Base-by-base conservation (phyloP, 192 early-diverging fungal genomes). In the Coemansia sp. region DNA sequence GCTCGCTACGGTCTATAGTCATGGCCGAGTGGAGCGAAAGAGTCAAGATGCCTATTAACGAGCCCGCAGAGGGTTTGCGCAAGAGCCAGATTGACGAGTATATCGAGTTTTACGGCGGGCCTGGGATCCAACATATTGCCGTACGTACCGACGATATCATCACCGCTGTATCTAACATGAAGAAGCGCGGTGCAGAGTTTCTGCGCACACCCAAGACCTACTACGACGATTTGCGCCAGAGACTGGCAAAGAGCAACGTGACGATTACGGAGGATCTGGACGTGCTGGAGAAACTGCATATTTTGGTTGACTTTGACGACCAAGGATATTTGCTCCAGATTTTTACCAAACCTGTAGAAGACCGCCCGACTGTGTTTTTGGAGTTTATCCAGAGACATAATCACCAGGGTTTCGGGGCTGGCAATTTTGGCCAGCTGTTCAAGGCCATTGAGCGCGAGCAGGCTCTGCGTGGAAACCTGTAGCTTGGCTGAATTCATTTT, bases 31-130 rank as follows among this genome's bases (percentile, higher is more conserved):
- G 89, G 61, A 87, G 88, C 72, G 94, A 97, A 64, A 85, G 78
- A 56, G 88, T 99, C 84, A 97, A 97, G 84, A 94, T 97, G 89
- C 95, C 95, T 59, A 93, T 99, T 81, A 97, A 97, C 76, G 96
- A 99, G 85, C 96, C 96, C 5, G 96, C 96, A 12, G 58, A 78
- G 61, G 96, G 96, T 7, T 88, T 90, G 72, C 93, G 92, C 81
- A 97, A 96, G 84, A 94, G 92, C 33, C 95, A 99, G 87, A 96
- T 97, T 66, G 91, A 97, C 68, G 73, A 84, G 64, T 84, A 80
- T 56, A 76, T 84, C 45, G 82, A 84, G 67, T 84, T 77, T 28
- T 77, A 84, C 55, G 87, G 86, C 62, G 88, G 91, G 25, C 87
- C 91, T 31, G 91, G 92, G 64, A 88, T 93, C 71, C 91, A 94